Percentiles rank a stretch among this genome's conserved stretches.
Evolutionary conservation across 768 basidiomycete species (phyloP).

Genomic region (Mycena vitilis): DNA sequence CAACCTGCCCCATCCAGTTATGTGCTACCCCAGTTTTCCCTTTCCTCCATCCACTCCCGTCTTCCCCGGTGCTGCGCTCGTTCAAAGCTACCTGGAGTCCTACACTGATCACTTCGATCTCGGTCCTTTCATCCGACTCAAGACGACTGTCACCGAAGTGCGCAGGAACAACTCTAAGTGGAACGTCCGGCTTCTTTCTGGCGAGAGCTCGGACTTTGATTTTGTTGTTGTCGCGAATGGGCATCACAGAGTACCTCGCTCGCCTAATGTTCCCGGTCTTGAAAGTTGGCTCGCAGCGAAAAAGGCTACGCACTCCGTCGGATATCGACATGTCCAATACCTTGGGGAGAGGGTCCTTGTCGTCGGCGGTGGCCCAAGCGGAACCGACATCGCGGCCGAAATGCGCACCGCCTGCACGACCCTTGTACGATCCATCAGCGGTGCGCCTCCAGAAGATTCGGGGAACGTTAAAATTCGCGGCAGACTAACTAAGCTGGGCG

Average conservation of each 20-base stretch:
- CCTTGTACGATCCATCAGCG: constrained; percentile 69
- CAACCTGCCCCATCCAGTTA: constrained; percentile 82
- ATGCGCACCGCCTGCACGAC: constrained; percentile 56
- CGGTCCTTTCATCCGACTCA: constrained; percentile 68
- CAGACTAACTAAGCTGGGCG: constrained; percentile 54
- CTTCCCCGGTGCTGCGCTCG: constrained; percentile 70
- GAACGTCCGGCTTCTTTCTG: constrained; percentile 55
- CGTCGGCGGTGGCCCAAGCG: constrained; percentile 72
- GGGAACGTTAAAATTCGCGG: constrained; percentile 55
- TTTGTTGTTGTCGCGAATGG: constrained; percentile 82
- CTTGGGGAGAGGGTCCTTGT: constrained; percentile 57
- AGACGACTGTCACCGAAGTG: constrained; percentile 63
- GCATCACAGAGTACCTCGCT: constrained; percentile 74
- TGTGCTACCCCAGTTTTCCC: constrained; percentile 72
- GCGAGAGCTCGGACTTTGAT: constrained; percentile 60
- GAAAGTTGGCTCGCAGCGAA: constrained; percentile 63
- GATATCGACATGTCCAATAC: constrained; percentile 68
- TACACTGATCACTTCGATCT: constrained; percentile 76
- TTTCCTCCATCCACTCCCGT: constrained; percentile 81
- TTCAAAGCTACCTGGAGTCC: constrained; percentile 75
- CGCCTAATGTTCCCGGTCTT: constrained; percentile 71
- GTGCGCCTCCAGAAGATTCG: constrained; percentile 44
- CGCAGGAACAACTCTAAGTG: constrained; percentile 61
- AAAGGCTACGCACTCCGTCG: constrained; percentile 73
- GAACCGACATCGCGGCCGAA: constrained; percentile 73